phyloP scores from a whole-genome alignment of 2,329 filamentous ascomycete genomes.

The Diplodia mutila region DNA sequence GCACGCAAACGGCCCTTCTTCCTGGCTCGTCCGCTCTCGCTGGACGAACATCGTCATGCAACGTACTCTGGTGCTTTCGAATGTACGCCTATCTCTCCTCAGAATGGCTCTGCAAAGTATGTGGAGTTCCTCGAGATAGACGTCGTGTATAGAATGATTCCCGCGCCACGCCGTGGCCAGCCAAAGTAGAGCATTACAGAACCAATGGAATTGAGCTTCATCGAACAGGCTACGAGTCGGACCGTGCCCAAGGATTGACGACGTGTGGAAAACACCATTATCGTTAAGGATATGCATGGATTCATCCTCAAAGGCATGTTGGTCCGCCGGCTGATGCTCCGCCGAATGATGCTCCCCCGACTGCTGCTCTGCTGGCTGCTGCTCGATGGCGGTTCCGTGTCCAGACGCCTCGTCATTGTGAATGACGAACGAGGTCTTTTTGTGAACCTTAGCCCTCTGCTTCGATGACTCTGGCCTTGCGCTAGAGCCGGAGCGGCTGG shows the following conservation, averaged over 20 bases:
- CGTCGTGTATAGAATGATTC: not conserved
- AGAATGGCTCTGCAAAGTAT: not conserved
- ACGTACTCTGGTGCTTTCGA: not conserved
- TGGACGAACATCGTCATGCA: not conserved
- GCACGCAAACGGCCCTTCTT: not conserved
- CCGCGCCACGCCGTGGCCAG: not conserved
- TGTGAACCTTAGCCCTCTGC: not conserved
- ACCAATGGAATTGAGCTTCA: not conserved
- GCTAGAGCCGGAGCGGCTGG: not conserved
- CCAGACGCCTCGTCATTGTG: not conserved
- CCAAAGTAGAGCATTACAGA: not conserved
- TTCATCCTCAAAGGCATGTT: not conserved
- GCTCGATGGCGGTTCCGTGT: not conserved
- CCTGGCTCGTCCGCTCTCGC: not conserved
- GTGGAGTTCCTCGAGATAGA: not conserved
- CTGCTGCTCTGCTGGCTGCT: no score
- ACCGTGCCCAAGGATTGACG: not conserved
- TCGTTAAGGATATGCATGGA: not conserved
- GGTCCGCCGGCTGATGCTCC: no score
- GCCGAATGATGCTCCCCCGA: no score
- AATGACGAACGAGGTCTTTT: not conserved
- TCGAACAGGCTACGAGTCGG: not conserved
- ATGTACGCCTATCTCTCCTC: not conserved
- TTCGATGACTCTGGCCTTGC: not conserved
- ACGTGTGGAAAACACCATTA: not conserved